These are phyloP conservation scores for Torulaspora quercuum DNA, from an alignment of 805 yeast genomes.

Conservation along the genomic window DNA sequence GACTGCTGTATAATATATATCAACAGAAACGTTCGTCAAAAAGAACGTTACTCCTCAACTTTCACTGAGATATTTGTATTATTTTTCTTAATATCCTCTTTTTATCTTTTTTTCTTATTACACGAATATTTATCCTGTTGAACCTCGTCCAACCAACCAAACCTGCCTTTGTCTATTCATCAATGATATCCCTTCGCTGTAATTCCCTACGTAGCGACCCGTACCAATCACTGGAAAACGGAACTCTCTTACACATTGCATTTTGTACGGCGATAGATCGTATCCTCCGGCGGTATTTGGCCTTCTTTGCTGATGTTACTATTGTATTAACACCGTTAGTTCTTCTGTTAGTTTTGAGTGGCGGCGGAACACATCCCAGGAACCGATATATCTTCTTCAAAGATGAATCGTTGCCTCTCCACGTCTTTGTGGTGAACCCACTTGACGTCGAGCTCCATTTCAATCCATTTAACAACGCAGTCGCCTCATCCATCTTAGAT, in stretches of 20 bases:
- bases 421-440: conserved; percentile 11
- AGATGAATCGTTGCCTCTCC: conserved; percentile 12
- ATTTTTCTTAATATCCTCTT: conserved; percentile 10
- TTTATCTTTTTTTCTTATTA: conserved; percentile 3
- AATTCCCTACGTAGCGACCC: conserved; percentile 34
- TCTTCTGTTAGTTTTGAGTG: conserved; percentile 5
- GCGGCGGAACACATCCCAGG: conserved; percentile 26
- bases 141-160: too few relatives aligned
- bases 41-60: too few relatives aligned
- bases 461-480: conserved; percentile 6
- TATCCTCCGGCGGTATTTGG: conserved; percentile 20
- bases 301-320: conserved; percentile 13
- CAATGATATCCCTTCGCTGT: conserved; percentile 22
- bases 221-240: conserved; percentile 35
- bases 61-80: too few relatives aligned
- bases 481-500: conserved; percentile 7
- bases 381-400: conserved; percentile 20
- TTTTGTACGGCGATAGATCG: conserved; percentile 25
- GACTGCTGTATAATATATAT: not conserved
- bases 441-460: conserved; percentile 12
- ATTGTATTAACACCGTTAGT: conserved; percentile 1
- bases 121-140: too few relatives aligned
- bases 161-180: not conserved
- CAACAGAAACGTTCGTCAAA: not conserved
- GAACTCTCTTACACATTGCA: conserved; percentile 33